These are phyloP conservation scores for Niveomyces coronatus DNA, from an alignment of 2,329 filamentous ascomycete species.

Conservation along the genomic window DNA sequence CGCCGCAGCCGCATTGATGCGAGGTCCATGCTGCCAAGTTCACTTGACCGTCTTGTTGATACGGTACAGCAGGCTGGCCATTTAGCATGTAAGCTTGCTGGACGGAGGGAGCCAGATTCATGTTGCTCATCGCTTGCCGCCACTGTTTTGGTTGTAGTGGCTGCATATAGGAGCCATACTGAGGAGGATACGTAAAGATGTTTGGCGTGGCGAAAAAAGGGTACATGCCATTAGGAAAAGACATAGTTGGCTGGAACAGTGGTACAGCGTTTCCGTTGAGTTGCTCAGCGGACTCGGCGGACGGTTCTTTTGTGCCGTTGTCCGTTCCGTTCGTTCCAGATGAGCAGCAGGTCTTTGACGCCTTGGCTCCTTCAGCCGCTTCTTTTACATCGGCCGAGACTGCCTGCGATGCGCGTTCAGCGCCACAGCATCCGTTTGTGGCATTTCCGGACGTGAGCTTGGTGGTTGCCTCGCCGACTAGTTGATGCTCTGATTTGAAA, in stretches of 20 bases:
- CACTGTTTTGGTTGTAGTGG: conserved; percentile 45
- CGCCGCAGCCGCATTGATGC: conserved; percentile 50
- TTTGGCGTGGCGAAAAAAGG: conserved; percentile 32
- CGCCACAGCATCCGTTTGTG: conserved; percentile 17
- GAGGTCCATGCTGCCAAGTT: conserved; percentile 22
- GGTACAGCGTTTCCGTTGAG: conserved; percentile 17
- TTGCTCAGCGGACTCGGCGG: conserved; percentile 17
- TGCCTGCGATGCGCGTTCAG: conserved; percentile 5
- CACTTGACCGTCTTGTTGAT: conserved; percentile 13
- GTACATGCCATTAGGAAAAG: conserved; percentile 29
- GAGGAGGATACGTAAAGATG: conserved; percentile 42
- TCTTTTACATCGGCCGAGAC: background rate
- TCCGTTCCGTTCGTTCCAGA: conserved; percentile 15
- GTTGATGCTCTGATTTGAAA: conserved; percentile 15
- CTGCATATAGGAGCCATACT: conserved; percentile 44
- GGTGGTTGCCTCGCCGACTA: conserved; percentile 12
- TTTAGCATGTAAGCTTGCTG: conserved; percentile 17
- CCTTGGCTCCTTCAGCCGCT: conserved; percentile 10
- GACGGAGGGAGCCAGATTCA: conserved; percentile 26
- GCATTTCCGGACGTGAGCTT: conserved; percentile 2
- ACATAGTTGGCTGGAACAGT: conserved; percentile 25
- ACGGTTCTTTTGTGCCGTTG: conserved; percentile 10
- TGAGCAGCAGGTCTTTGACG: conserved; percentile 26
- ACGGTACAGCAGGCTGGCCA: conserved; percentile 16
- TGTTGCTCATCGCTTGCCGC: conserved; percentile 35